phyloP scores from a whole-genome alignment of 2,329 filamentous ascomycete species.

The Pseudopyrenochaeta lycopersici region DNA sequence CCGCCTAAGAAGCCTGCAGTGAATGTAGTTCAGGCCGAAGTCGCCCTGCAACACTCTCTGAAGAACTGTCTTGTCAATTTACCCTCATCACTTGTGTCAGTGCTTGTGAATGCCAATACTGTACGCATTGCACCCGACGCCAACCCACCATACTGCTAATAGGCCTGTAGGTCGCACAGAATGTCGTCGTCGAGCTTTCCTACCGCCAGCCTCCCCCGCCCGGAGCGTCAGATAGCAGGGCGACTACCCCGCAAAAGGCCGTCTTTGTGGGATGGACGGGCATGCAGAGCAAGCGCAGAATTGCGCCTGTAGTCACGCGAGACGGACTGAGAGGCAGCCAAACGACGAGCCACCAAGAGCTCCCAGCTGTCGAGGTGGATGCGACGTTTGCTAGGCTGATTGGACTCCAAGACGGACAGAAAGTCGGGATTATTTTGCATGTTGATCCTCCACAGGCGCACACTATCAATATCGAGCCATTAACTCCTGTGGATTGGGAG shows the following conservation, averaged over 20 bases:
- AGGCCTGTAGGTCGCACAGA: constrained; percentile 80
- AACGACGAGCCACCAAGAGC: constrained; percentile 75
- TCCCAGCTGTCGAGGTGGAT: constrained; percentile 84
- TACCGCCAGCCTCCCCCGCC: constrained; percentile 70
- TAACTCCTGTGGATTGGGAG: constrained; percentile 97
- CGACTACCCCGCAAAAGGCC: constrained; percentile 66
- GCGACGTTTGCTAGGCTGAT: constrained; percentile 80
- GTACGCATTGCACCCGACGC: constrained; percentile 61
- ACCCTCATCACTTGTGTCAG: constrained; percentile 80
- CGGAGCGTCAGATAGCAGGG: constrained; percentile 46
- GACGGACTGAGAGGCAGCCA: constrained; percentile 73
- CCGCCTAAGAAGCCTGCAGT: constrained; percentile 55
- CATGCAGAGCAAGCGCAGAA: constrained; percentile 90
- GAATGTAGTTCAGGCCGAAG: constrained; percentile 75
- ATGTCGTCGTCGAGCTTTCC: constrained; percentile 92
- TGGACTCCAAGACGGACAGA: constrained; percentile 82
- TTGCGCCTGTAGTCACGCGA: constrained; percentile 75
- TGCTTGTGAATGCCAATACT: constrained; percentile 89
- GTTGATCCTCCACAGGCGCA: constrained; percentile 90
- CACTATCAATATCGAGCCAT: constrained; percentile 94
- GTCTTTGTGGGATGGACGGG: constrained; percentile 96
- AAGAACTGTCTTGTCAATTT: constrained; percentile 97
- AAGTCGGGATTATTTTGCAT: constrained; percentile 75
- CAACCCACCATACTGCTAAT: constrained; percentile 52
- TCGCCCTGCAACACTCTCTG: constrained; percentile 79